phyloP scores from a whole-genome alignment of 2,329 filamentous ascomycete genomes.

The Bipolaris victoriae region DNA sequence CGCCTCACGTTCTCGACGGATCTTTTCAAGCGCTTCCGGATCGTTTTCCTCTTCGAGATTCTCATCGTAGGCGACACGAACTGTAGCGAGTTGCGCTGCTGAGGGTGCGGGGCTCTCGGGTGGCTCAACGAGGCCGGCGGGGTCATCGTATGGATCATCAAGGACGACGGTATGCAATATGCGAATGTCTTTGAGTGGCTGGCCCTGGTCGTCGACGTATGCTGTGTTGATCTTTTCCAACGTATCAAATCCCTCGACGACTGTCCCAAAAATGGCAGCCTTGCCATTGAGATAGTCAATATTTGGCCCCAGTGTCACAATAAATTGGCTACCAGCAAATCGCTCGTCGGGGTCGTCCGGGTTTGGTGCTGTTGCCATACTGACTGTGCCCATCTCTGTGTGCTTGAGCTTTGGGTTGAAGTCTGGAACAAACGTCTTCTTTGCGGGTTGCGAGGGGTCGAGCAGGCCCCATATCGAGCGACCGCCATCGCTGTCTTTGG shows the following conservation, averaged over 20 bases:
- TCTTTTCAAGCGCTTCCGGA: conserved; percentile 78
- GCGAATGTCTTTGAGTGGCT: conserved; percentile 91
- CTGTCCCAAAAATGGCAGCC: conserved; percentile 92
- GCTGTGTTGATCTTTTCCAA: conserved; percentile 91
- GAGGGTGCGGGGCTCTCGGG: conserved; percentile 80
- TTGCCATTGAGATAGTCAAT: conserved; percentile 91
- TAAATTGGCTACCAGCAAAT: conserved; percentile 88
- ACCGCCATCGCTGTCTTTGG: conserved; percentile 86
- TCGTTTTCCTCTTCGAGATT: conserved; percentile 79
- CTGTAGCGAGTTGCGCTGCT: conserved; percentile 84
- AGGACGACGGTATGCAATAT: conserved; percentile 91
- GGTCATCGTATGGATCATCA: conserved; percentile 91
- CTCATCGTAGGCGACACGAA: conserved; percentile 90
- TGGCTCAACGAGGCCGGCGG: conserved; percentile 75
- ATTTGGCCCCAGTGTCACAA: conserved; percentile 87
- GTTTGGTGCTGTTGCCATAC: conserved; percentile 90
- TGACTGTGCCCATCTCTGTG: conserved; percentile 86
- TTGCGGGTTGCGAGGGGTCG: conserved; percentile 64
- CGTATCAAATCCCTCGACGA: conserved; percentile 93
- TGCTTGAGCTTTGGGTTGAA: conserved; percentile 90
- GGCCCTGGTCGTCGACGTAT: conserved; percentile 83
- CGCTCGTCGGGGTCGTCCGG: conserved; percentile 78
- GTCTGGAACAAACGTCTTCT: conserved; percentile 81
- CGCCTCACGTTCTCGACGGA: conserved; percentile 85
- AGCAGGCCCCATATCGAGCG: conserved; percentile 90